Evolutionary conservation across 129 eudicot genomes (phyloP), one percentile per base, ranked within the genome.

Genomic region (Centrapalus pauciflorus): DNA sequence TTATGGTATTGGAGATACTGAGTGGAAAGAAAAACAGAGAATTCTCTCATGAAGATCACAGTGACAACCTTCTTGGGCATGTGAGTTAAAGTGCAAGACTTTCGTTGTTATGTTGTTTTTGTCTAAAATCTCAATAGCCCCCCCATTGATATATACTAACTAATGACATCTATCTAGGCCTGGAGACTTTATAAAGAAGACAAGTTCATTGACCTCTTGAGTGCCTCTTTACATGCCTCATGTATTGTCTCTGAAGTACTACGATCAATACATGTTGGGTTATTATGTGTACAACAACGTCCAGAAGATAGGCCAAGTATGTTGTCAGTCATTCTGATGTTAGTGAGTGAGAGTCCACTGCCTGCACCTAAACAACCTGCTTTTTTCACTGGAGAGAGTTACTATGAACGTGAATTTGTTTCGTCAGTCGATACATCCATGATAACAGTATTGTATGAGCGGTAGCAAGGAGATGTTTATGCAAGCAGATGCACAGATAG

Each of bases 281-380:
- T 64, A 16, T 45, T 64, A 7, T 64, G 70, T 45, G 57, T 64
- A 27, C 70, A 64, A 64, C 57, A 64, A 43, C 70, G 45, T 43
- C 57, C 70, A 17, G 60, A 50, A 51, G 73, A 74, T 66, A 66
- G 73, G 20, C 74, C 74, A 57, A 71, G 34, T 32, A 71, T 59
- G 76, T 19, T 50, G 19, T 41, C 61, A 0, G 68, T 45, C 14
- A 40, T 71, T 57, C 26, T 41, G 9, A 71, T 71, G 76, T 3
- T 71, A 3, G 23, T 43, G 29, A 59, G 69, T 16, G 61, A 72
- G 48, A 10, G 33, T 20, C 19, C 29, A 13, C 8, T 46, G 49
- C 33, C 69, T 23, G 30, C 26, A 21, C 48, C 72, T 24, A 66
- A 50, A 48, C 48, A 17, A 30, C 46, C 72, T 1, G 46, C 48